Percentiles rank a stretch among this genome's conserved stretches.
Evolutionary conservation across 1,284 basidiomycete species (phyloP).

Genomic region (Boletus sp.): DNA sequence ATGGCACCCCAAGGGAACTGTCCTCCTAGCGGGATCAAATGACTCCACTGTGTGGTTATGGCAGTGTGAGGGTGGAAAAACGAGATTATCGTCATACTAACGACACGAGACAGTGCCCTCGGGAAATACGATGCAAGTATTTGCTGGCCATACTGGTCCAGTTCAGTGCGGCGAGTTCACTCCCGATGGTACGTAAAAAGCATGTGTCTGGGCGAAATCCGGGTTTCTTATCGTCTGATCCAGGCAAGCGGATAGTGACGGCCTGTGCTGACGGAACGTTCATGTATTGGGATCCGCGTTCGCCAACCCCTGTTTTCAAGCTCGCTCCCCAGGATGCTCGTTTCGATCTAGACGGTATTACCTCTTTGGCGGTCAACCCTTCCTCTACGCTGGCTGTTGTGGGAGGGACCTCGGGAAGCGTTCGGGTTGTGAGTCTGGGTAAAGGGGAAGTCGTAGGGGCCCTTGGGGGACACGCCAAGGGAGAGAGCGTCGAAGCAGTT

Average conservation of each 20-base stretch:
- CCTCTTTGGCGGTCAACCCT: slow-evolving; percentile 80
- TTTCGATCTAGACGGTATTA: slow-evolving; percentile 79
- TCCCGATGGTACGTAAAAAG: slow-evolving; percentile 63
- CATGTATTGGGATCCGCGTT: slow-evolving; percentile 91
- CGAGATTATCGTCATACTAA: slow-evolving; percentile 5
- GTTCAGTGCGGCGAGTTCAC: slow-evolving; percentile 91
- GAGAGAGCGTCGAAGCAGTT: slow-evolving; percentile 88
- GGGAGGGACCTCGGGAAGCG: slow-evolving; percentile 78
- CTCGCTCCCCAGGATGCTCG: slow-evolving; percentile 70
- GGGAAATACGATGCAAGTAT: slow-evolving; percentile 93
- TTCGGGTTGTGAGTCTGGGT: slow-evolving; percentile 81
- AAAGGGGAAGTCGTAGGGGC: slow-evolving; percentile 82
- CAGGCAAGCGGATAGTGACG: slow-evolving; percentile 86
- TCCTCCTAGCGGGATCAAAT: slow-evolving; percentile 88
- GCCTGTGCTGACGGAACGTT: slow-evolving; percentile 82
- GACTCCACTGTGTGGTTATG: slow-evolving; percentile 98
- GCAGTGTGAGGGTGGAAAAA: slow-evolving; percentile 64
- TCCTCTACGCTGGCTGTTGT: slow-evolving; percentile 85
- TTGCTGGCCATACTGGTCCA: slow-evolving; percentile 84
- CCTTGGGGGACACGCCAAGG: slow-evolving; percentile 82
- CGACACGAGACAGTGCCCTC: slow-evolving; percentile 68
- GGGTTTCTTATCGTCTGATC: slow-evolving; percentile 7
- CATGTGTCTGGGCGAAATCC: background rate
- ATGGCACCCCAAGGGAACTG: slow-evolving; percentile 94
- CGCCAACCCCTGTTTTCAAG: slow-evolving; percentile 75